Evolutionary conservation across 2,329 filamentous ascomycete species (phyloP), one percentile per base, ranked within the genome.

Genomic region (Verticillium klebahnii): DNA sequence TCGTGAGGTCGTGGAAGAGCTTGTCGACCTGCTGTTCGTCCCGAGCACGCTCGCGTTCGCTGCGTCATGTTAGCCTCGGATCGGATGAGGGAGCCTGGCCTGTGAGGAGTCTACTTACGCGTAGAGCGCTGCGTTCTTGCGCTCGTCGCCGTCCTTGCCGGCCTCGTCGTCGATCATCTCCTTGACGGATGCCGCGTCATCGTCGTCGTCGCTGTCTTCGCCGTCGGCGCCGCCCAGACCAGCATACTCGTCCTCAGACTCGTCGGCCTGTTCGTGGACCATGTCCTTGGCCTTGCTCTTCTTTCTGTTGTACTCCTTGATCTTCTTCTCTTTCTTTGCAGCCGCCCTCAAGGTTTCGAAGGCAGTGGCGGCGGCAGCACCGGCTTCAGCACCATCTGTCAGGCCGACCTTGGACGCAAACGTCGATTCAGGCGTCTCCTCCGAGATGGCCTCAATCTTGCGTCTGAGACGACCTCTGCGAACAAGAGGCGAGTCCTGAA

Each of bases 181-280:
- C 68, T 90, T 85, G 65, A 95, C 85, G 8, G 90, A 83, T 14
- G 75, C 85, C 34, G 88, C 88, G 62, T 91, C 87, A 39, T 89
- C 90, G 63, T 91, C 85, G 62, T 93, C 90, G 61, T 89, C 89
- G 54, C 85, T 89, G 66, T 94, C 92, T 67, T 98, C 94, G 63
- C 94, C 93, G 74, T 93, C 94, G 12, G 82, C 89, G 65, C 95
- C 95, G 67, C 95, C 95, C 11, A 99, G 82, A 5, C 95, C 95
- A 45, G 93, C 94, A 73, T 98, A 99, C 74, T 99, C 95, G 72
- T 99, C 95, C 72, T 99, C 96, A 0, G 95, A 99, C 76, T 99
- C 95, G 69, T 97, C 92, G 64, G 95, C 94, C 72, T 96, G 93
- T 67, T 97, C 95, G 67, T 98, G 86, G 40, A 99, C 83, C 84